Evolutionary conservation across 2,329 filamentous ascomycete genomes (phyloP), one percentile per base, ranked within the genome.

Genomic region (Mycosphaerella sp.): DNA sequence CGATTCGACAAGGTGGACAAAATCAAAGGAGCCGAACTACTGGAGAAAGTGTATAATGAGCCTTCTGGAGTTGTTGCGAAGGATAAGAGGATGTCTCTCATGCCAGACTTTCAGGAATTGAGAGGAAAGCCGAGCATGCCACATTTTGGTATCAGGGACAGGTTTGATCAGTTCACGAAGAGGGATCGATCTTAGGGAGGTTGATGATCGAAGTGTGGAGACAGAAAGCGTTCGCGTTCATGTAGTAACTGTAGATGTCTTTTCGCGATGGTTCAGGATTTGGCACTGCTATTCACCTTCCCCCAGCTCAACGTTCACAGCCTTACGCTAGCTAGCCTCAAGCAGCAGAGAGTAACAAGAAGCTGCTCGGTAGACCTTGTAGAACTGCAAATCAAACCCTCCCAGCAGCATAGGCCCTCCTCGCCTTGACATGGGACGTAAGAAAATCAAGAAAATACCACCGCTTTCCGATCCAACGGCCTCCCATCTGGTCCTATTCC

Each of bases 1-100:
- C 94, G 95, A 67, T 98, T 95, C 66, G 87, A 89, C 13, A 84
- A 89, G 48, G 94, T 98, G 30, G 89, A 97, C 71, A 86, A 88
- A 46, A 77, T 94, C 67, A 94, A 94, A 66, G 93, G 91, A 0
- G 89, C 90, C 0, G 76, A 88, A 36, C 68, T 98, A 55, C 71
- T 98, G n/a, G 91, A 97, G 73, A 98, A 98, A 86, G 67, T 71
- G 2, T 46, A 52, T n/a, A 50, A 46, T 17, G 50, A 35, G 18
- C 48, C 50, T 6, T 34, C 51, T 13, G 50, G 30, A 34, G 13
- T 51, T 39, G 52, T 42, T 8, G 35, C 51, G 27, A 41, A 49
- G 27, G 50, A 42, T 21, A 52, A 59, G 50, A 50, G 58, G 9
- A 53, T 57, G 49, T 55, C 52, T 3, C 36, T 60, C 14, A 49